A percentile compares a stretch with the other conserved stretches of the same genome.
Evolutionary conservation across 179 eudicot genomes (phyloP).

Genomic region (Beta lomatogona): DNA sequence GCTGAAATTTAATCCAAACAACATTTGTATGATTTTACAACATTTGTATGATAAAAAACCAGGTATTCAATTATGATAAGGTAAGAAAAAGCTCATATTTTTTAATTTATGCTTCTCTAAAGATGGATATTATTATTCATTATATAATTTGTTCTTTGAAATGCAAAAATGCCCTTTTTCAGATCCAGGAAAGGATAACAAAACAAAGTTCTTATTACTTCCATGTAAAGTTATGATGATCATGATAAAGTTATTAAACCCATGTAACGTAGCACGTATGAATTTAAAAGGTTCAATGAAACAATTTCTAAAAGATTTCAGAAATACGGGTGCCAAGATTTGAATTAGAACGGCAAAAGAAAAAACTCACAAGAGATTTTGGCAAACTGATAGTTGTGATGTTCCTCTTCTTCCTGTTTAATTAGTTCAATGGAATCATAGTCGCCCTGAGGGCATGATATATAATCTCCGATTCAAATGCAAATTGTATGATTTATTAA

Average conservation of each 20-base stretch:
- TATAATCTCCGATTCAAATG: not conserved
- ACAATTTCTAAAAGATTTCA: too few species aligned
- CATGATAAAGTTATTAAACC: not conserved
- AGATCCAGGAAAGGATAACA: not conserved
- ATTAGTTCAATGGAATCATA: conserved; percentile 9
- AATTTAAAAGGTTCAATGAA: not conserved
- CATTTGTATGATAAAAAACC: not conserved
- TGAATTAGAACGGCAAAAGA: not conserved
- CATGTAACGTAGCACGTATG: not conserved
- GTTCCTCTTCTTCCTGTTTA: not conserved
- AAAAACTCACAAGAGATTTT: conserved; percentile 9
- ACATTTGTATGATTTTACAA: too few species aligned
- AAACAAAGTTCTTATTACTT: not conserved
- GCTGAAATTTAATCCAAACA: not conserved
- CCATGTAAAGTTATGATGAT: not conserved
- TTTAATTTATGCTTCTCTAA: not conserved
- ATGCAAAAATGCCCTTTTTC: not conserved
- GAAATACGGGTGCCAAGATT: not conserved
- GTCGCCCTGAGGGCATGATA: not conserved
- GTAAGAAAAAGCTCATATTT: too few species aligned
- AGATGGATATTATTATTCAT: not conserved
- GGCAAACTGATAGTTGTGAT: not conserved
- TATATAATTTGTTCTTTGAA: not conserved
- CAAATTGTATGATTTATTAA: not conserved
- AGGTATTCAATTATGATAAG: not conserved